Base-by-base conservation (phyloP, 2,329 filamentous ascomycete genomes). In the Colletotrichum sp. region DNA sequence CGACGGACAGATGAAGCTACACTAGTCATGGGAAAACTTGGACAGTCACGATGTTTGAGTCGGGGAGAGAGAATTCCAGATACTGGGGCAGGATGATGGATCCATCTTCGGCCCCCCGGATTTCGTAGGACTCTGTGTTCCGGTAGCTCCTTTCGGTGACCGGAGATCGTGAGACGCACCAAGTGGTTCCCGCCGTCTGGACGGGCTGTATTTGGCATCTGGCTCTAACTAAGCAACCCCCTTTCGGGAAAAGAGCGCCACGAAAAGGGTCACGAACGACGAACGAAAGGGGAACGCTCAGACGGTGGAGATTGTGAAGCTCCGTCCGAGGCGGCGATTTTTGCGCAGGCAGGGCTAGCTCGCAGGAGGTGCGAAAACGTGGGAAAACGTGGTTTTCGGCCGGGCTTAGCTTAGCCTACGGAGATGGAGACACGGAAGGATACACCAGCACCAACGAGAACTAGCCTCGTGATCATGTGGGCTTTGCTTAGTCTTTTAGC, bases 231-330 rank as follows among this genome's bases (percentile, higher is more conserved):
- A 36, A 63, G 25, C 59, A 30, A 30, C 28, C 61, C 61, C 22
- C 60, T 44, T 30, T 25, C 57, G 25, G 27, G 52, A 25, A 27
- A 57, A 0, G 22, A n/a, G 13, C 15, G 15, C 19, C 67, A 19
- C 22, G 30, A 44, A 34, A 28, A 36, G 60, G n/a, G 68, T 28
- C 36, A 61, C 72, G 16, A 66, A 30, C 28, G 39, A 44, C 30
- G 34, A 19, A 19, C 69, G 44, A 52, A 55, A 25, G 34, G 66
- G 39, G 12, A 25, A 48, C 69, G 72, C 69, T 75, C 72, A 72
- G 72, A 75, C 63, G 60, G 72, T 75, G 72, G 69, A 68, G 69
- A 75, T 72, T 75, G 55, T 75, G 68, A 75, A 68, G 72, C 67
- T 69, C 67, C 55, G 55, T 36, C 9, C 39, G 55, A 61, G 36